Evolutionary conservation across 768 basidiomycete species (phyloP), one percentile per base, ranked within the genome.

Genomic region (Naganishia kalamii): DNA sequence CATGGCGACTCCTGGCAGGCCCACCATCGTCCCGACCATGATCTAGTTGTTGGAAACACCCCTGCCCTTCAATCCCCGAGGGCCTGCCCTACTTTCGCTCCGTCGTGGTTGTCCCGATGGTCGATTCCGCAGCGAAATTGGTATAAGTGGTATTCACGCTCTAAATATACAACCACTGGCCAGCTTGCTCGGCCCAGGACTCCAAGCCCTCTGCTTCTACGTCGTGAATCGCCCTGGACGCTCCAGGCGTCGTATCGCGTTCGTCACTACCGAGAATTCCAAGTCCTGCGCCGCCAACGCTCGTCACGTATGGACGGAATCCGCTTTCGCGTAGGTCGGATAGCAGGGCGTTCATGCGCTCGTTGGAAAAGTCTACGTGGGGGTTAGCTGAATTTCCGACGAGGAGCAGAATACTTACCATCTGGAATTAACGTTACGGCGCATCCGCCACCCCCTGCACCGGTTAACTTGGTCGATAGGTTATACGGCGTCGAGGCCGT

Each of bases 361-460:
- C 51, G 21, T 41, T 19, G 13, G 50, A 50, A 50, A 40, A 49
- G 62, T 63, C 48, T 46, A 21, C 32, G 33, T 29, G 15, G 50
- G 51, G 27, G 19, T 17, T 30, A 30, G 35, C 29, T 29, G 33
- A 6, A 37, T 17, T 23, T 10, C 32, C 10, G 35, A 7, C 21
- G 8, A 51, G 5, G 30, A 15, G 21, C 11, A 44, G 30, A 1
- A 1, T 7, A 80, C 87, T 69, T 70, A 93, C 94, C 85, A 80
- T 97, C 92, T 59, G 96, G 96, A 59, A 99, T 83, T 37, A 98
- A 84, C 13, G 93, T 94, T 32, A 98, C 91, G 4, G 92, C 87
- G 74, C 96, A 98, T n/a, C 96, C 96, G 27, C 96, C 96, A 43
- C 96, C 96, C 32, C 96, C 96, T 8, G 96, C 94, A 44, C 96